phyloP scores from a whole-genome alignment of 2,329 filamentous ascomycete species.

The Penicillium sp. region DNA sequence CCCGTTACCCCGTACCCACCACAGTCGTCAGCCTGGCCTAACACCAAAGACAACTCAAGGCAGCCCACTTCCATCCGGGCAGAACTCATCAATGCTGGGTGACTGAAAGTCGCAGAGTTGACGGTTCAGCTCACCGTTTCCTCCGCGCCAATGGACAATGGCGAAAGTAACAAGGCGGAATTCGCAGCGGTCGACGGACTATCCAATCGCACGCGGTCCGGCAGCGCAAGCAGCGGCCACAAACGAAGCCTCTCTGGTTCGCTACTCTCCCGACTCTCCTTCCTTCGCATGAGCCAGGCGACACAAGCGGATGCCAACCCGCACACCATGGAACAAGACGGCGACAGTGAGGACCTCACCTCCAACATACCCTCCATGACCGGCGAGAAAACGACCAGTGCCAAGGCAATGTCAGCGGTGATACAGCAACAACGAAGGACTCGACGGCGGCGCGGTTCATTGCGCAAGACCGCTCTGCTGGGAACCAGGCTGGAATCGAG shows the following conservation, averaged over 20 bases:
- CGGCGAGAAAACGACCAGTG: conserved; percentile 32
- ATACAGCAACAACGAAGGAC: conserved; percentile 58
- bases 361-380: conserved; percentile 28
- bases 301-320: conserved; percentile 40
- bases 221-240: conserved; percentile 45
- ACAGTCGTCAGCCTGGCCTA: background rate
- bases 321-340: conserved; percentile 29
- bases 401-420: conserved; percentile 55
- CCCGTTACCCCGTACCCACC: background rate
- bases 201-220: conserved; percentile 36
- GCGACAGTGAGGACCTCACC: conserved; percentile 32
- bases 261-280: conserved; percentile 71
- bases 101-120: conserved; percentile 28
- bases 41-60: conserved; percentile 2
- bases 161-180: conserved; percentile 29
- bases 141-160: conserved; percentile 42
- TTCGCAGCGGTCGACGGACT: conserved; percentile 30
- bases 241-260: conserved; percentile 65
- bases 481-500: conserved; percentile 56
- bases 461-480: conserved; percentile 84
- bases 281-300: conserved; percentile 60
- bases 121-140: conserved; percentile 21
- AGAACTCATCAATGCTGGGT: conserved; percentile 11
- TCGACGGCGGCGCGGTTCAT: conserved; percentile 77
- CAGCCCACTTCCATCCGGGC: conserved; percentile 1